Evolutionary conservation across 129 eudicot genomes (phyloP), one percentile per base, ranked within the genome.

Genomic region (Pseudognaphalium luteoalbum): DNA sequence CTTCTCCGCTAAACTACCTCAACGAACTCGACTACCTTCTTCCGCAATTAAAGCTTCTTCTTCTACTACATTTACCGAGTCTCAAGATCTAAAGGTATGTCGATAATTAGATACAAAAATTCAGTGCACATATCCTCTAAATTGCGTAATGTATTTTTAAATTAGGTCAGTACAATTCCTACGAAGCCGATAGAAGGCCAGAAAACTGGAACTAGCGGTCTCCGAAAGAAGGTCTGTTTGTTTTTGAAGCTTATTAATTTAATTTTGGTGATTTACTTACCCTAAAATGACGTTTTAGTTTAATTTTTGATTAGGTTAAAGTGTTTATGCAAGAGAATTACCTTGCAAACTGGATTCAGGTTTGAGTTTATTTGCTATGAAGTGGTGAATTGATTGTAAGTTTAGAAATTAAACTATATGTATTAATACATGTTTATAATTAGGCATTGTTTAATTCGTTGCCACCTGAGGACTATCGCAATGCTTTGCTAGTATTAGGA

Each of bases 271-370:
- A 30, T 25, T 56, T 7, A 44, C 44, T 73, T 62, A 75, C 28
- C 64, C 47, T 63, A 64, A 25, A 77, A 20, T 77, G 74, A 51
- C 69, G 20, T 70, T 7, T 78, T 58, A 35, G 16, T 76, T 50
- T 30, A 74, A 37, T 72, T 76, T 16, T 10, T 66, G 77, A 22
- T 59, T 52, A 93, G 98, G 98, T 94, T 67, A 89, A 91, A 86
- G 97, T 78, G 80, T 94, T 94, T 86, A 87, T 84, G 98, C 81
- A 89, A 81, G 97, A 89, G 12, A 89, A 94, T 76, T 94, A 91
- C 83, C 93, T 94, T 17, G 98, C 87, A 72, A 94, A 94, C 76
- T 94, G 98, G 98, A 94, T 94, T 83, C 98, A 94, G 98, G 98
- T 93, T 73, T 69, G 86, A 60, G 19, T 42, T 69, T 84, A 56